Conservation (phyloP, 768 basidiomycete genomes). For the Pulveroboletus sp. region DNA sequence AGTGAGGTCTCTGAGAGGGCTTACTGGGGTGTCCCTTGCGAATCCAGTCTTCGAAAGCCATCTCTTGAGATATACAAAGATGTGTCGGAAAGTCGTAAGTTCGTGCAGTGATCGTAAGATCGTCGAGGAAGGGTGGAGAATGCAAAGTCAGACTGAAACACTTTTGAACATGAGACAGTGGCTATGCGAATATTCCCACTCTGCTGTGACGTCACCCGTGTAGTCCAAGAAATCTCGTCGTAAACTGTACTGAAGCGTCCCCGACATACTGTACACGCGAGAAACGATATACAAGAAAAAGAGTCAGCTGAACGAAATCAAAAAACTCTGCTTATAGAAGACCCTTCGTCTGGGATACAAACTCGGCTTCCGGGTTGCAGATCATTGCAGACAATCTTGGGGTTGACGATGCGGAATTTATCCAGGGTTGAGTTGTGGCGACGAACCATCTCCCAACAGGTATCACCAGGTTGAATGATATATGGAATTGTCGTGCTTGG, state of each 20-base stretch:
- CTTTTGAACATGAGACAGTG: conserved; percentile 22
- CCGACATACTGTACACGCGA: conserved; percentile 18
- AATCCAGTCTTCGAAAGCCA: conserved; percentile 40
- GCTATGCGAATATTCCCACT: conserved; percentile 22
- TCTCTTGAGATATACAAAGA: conserved; percentile 17
- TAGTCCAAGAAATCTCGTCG: not conserved
- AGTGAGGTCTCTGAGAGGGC: conserved; percentile 18
- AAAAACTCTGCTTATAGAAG: conserved; percentile 31
- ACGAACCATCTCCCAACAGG: conserved; percentile 62
- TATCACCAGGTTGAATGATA: conserved; percentile 55
- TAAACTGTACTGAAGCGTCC: conserved; percentile 2
- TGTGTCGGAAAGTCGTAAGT: conserved; percentile 24
- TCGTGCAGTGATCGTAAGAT: conserved; percentile 25
- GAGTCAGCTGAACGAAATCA: conserved; percentile 5
- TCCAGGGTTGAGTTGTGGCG: conserved; percentile 49
- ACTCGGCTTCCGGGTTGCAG: conserved; percentile 59
- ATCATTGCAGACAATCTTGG: conserved; percentile 50
- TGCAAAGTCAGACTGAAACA: conserved; percentile 7
- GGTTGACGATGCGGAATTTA: conserved; percentile 50
- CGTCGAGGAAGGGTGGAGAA: not conserved
- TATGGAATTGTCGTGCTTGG: conserved; percentile 41
- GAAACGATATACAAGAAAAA: conserved; percentile 7
- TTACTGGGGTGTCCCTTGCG: conserved; percentile 56
- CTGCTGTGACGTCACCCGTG: conserved; percentile 20
- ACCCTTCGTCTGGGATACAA: conserved; percentile 51